Conservation (phyloP, 2,329 filamentous ascomycete genomes). For the Grosmannia huntii region DNA sequence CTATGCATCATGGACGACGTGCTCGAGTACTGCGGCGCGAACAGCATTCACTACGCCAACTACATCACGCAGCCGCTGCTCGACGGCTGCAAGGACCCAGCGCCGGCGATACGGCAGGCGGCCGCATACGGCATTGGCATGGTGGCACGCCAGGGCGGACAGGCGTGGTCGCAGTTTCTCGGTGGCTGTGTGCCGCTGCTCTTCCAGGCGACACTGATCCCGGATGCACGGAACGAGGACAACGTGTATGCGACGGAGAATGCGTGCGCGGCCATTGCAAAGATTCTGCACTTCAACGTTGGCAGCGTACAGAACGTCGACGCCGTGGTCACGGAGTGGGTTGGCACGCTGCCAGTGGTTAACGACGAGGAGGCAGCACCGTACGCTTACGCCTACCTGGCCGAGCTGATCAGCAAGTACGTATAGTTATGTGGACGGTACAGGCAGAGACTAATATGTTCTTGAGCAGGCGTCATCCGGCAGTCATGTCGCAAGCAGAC, state of each 20-base stretch:
- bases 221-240: constrained; percentile 76
- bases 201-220: constrained; percentile 71
- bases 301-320: constrained; percentile 64
- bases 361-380: constrained; percentile 97
- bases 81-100: constrained; percentile 71
- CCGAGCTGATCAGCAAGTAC: constrained; percentile 88
- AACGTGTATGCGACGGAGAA: constrained; percentile 97
- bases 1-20: constrained; percentile 98
- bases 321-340: constrained; percentile 70
- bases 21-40: constrained; percentile 84
- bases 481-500: constrained; percentile 61
- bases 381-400: constrained; percentile 86
- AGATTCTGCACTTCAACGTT: constrained; percentile 86
- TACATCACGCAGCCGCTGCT: constrained; percentile 81
- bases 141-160: constrained; percentile 82
- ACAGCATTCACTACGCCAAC: constrained; percentile 75
- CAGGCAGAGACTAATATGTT: background rate
- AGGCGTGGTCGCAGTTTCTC: constrained; percentile 77
- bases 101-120: constrained; percentile 80
- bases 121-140: constrained; percentile 94
- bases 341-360: constrained; percentile 78
- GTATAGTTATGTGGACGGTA: constrained; percentile 24
- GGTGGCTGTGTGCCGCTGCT: constrained; percentile 66
- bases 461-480: constrained; percentile 62
- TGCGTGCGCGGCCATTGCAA: constrained; percentile 89